phyloP scores from a whole-genome alignment of 345 rosid species.

The Brassica napus region Da-Ae NC_063451.1:45160001-45160500 shows the following conservation, averaged over 20 bases:
- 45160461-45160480: background rate
- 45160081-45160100: background rate
- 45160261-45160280: background rate
- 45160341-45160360: background rate
- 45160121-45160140: background rate
- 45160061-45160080: background rate
- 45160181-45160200: background rate
- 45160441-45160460: background rate
- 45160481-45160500: background rate
- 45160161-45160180: background rate
- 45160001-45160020: slow-evolving; percentile 10
- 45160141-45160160: slow-evolving; percentile 3
- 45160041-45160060: background rate
- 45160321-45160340: background rate
- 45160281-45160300: background rate
- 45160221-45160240: background rate
- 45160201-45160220: background rate
- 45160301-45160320: background rate
- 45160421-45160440: background rate
- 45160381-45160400: background rate
- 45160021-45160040: too few relatives aligned
- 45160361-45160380: background rate
- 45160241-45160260: background rate
- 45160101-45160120: background rate
- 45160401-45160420: background rate